phyloP scores from a whole-genome alignment of 2,329 filamentous ascomycete species.

The Xylariaceae sp. region DNA sequence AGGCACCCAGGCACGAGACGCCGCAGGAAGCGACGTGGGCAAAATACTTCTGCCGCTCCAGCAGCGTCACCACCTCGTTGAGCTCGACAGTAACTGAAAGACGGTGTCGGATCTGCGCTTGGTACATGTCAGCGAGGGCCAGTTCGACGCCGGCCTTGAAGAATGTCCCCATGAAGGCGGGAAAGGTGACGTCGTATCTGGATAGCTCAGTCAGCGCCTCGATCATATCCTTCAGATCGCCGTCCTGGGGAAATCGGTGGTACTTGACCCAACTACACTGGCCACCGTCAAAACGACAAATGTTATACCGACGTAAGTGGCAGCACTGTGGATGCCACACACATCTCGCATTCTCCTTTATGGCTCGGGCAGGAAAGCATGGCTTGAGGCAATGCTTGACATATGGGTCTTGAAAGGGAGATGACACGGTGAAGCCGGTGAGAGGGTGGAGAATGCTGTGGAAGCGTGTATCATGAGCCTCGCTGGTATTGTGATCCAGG shows the following conservation, averaged over 20 bases:
- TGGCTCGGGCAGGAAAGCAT: background rate
- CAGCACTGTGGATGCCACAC: slow-evolving; percentile 14
- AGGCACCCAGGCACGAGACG: no score
- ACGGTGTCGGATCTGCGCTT: no score
- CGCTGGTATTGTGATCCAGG: slow-evolving; percentile 12
- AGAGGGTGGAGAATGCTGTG: slow-evolving; percentile 10
- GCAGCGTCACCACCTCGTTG: no score
- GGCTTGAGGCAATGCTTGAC: background rate
- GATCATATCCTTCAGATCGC: no score
- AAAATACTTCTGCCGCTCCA: no score
- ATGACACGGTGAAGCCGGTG: slow-evolving; percentile 15
- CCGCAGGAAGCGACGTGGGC: no score
- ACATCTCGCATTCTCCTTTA: slow-evolving; percentile 1
- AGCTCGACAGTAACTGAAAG: no score
- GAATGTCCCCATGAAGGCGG: no score
- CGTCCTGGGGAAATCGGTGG: slow-evolving; percentile 9
- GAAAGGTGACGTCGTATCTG: no score
- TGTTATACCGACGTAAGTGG: slow-evolving; percentile 1
- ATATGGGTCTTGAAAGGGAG: slow-evolving; percentile 12
- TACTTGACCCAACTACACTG: slow-evolving; percentile 7
- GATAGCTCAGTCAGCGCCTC: no score
- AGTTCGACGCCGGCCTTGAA: no score
- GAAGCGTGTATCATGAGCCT: slow-evolving; percentile 13
- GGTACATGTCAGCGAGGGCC: no score
- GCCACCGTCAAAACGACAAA: background rate